These are phyloP conservation scores for Cotoneaster glaucophyllus DNA, from an alignment of 306 rosid species.

Conservation along the genomic window DNA sequence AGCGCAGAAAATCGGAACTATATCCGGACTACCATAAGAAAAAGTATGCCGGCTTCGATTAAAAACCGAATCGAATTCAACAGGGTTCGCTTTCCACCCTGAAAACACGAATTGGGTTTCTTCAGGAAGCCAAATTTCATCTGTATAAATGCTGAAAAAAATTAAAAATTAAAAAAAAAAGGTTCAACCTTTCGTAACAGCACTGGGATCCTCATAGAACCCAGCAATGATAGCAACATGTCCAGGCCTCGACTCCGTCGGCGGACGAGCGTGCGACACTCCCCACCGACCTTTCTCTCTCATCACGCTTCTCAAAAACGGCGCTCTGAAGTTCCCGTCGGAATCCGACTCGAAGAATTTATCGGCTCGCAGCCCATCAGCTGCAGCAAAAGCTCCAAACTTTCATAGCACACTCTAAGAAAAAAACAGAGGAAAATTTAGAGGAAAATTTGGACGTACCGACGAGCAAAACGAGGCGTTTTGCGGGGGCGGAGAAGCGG, in stretches of 20 bases:
- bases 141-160: background rate
- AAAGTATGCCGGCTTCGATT: conserved; percentile 71
- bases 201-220: conserved; percentile 95
- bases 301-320: conserved; percentile 65
- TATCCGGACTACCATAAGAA: conserved; percentile 84
- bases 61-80: conserved; percentile 86
- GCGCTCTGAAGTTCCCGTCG: conserved; percentile 65
- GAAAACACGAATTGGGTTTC: conserved; percentile 18
- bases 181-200: conserved; percentile 69
- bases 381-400: conserved; percentile 28
- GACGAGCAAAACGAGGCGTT: conserved; percentile 65
- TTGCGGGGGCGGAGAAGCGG: conserved; percentile 68
- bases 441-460: conserved; percentile 27
- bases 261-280: conserved; percentile 93
- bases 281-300: conserved; percentile 83
- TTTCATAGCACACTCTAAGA: background rate
- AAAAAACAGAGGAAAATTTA: background rate
- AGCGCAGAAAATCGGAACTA: conserved; percentile 81
- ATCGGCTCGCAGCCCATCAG: conserved; percentile 91
- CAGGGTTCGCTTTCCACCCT: conserved; percentile 98
- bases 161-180: background rate
- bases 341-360: conserved; percentile 77
- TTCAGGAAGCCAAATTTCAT: background rate
- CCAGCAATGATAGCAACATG: conserved; percentile 84
- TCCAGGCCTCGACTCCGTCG: conserved; percentile 92